These are phyloP conservation scores for Zelonia costaricensis DNA, from an alignment of 208 protist species.

Conservation along the genomic window DNA sequence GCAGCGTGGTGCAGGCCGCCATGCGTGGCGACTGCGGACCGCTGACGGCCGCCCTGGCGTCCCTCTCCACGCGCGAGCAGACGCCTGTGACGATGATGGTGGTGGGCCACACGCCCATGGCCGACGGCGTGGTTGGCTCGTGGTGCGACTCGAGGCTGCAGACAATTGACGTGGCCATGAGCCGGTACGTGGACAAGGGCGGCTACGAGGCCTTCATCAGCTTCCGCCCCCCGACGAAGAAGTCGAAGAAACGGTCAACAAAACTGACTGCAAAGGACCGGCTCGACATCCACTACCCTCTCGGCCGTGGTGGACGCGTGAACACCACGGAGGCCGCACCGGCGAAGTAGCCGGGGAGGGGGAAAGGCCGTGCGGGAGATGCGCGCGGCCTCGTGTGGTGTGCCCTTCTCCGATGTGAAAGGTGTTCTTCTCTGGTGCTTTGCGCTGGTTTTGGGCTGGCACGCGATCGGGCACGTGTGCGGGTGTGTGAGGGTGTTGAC, in stretches of 20 bases:
- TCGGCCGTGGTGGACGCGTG: neutral
- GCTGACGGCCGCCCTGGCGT: constrained; percentile 33
- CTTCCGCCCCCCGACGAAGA: constrained; percentile 3
- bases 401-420: no score
- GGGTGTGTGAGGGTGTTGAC: no score
- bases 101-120: constrained; percentile 54
- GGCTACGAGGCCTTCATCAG: constrained; percentile 29
- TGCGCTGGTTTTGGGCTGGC: no score
- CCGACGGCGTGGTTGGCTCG: constrained; percentile 14
- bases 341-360: no score
- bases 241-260: neutral
- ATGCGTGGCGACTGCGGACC: constrained; percentile 30
- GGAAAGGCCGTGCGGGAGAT: no score
- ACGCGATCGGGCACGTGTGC: no score
- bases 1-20: constrained; percentile 23
- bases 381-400: no score
- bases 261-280: neutral
- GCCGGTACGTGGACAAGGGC: constrained; percentile 33
- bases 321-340: neutral
- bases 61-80: constrained; percentile 29
- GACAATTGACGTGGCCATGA: constrained; percentile 34
- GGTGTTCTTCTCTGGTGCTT: no score
- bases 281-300: constrained; percentile 18
- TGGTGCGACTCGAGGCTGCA: constrained; percentile 15
- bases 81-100: constrained; percentile 44